Percentiles rank a stretch among this genome's conserved stretches.
Evolutionary conservation across 345 rosid species (phyloP).

Genomic region (Pistacia atlantica): DNA sequence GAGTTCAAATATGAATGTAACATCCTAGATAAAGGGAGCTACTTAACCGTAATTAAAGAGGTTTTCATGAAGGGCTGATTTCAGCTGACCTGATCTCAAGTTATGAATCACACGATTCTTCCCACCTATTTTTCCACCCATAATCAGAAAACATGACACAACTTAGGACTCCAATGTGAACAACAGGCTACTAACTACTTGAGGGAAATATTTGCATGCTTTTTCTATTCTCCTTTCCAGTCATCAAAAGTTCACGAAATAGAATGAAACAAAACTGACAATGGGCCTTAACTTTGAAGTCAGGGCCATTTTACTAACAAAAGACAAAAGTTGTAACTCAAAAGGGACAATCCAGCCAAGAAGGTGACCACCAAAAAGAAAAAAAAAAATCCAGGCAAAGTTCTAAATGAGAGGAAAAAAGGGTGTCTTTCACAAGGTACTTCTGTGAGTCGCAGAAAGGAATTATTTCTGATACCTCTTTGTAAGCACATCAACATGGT

Average conservation of each 20-base stretch:
- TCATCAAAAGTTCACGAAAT: background rate
- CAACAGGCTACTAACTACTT: background rate
- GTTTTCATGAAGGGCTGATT: background rate
- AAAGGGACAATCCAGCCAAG: background rate
- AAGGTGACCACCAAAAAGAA: background rate
- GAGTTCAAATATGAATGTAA: background rate
- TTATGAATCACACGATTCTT: too few relatives aligned
- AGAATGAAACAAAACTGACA: background rate
- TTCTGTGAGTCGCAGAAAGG: background rate
- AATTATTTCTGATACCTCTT: conserved; percentile 60
- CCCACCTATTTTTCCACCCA: background rate
- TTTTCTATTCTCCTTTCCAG: background rate
- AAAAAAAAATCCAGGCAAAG: background rate
- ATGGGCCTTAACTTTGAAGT: background rate
- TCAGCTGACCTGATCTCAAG: background rate
- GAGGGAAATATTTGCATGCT: background rate
- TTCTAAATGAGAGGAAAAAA: conserved; percentile 5
- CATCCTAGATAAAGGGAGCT: background rate
- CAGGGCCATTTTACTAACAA: background rate
- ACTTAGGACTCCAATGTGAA: background rate
- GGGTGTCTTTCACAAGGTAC: background rate
- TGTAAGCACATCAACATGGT: conserved; percentile 84
- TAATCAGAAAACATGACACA: background rate
- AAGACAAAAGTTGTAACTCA: background rate
- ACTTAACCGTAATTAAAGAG: background rate